These are phyloP conservation scores for Tubosaeta sp. DNA, from an alignment of 768 basidiomycete species.

Conservation along the genomic window DNA sequence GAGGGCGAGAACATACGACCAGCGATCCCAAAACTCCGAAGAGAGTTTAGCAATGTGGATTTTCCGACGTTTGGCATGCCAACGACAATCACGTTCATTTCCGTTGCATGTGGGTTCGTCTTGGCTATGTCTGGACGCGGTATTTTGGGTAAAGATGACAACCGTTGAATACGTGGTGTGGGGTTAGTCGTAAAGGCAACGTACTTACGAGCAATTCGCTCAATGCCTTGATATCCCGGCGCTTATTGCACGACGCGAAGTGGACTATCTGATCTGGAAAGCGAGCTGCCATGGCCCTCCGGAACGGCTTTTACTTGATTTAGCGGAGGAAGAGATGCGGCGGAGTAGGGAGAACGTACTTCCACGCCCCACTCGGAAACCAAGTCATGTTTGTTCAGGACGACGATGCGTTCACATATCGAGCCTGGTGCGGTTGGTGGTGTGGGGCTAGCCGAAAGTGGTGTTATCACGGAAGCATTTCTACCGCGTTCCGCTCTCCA, in stretches of 20 bases:
- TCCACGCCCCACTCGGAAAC: slow-evolving; percentile 85
- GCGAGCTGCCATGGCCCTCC: slow-evolving; percentile 61
- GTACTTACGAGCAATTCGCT: slow-evolving; percentile 70
- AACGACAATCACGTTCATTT: slow-evolving; percentile 86
- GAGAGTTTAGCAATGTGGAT: slow-evolving; percentile 87
- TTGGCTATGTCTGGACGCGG: slow-evolving; percentile 57
- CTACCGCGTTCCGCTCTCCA: slow-evolving; percentile 69
- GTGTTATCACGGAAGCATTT: slow-evolving; percentile 39
- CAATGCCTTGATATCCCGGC: slow-evolving; percentile 59
- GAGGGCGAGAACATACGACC: slow-evolving; percentile 58
- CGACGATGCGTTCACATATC: slow-evolving; percentile 80
- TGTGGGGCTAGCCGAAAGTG: slow-evolving; percentile 28
- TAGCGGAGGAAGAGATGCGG: slow-evolving; percentile 2
- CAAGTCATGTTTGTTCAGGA: slow-evolving; percentile 91
- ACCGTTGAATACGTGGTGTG: background rate
- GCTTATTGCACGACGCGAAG: slow-evolving; percentile 70
- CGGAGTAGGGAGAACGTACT: slow-evolving; percentile 39
- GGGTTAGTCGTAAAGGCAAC: slow-evolving; percentile 30
- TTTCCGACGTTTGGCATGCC: slow-evolving; percentile 99
- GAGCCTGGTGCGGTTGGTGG: slow-evolving; percentile 14
- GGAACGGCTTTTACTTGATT: slow-evolving; percentile 56
- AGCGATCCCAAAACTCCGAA: slow-evolving; percentile 80
- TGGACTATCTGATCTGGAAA: slow-evolving; percentile 67
- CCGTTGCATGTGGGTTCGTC: slow-evolving; percentile 62
- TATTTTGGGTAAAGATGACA: background rate